Conservation (phyloP, 2,329 filamentous ascomycete genomes). For the Aureobasidium melanogenum region DNA sequence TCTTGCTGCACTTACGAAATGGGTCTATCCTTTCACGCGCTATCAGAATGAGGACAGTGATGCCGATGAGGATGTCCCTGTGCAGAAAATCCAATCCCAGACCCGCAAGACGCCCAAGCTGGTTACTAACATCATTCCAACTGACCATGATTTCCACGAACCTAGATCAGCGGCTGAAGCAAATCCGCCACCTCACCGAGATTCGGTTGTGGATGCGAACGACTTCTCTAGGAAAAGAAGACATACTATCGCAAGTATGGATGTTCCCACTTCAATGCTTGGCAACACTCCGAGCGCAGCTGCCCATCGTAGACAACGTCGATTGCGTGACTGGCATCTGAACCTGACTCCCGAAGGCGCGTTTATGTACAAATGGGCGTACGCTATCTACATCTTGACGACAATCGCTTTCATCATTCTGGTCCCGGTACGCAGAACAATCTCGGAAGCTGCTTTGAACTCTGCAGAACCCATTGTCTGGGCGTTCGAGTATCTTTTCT, state of each 20-base stretch:
- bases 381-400: slow-evolving; percentile 69
- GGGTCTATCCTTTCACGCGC: not conserved
- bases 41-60: slow-evolving; percentile 31
- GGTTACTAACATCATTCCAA: not conserved
- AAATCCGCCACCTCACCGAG: not conserved
- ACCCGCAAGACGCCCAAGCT: not conserved
- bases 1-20: slow-evolving; percentile 18
- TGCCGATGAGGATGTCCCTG: slow-evolving; percentile 36
- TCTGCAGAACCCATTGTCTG: slow-evolving; percentile 80
- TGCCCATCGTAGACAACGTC: not conserved
- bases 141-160: not conserved
- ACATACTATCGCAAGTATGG: slow-evolving; percentile 9
- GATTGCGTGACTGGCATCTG: slow-evolving; percentile 51
- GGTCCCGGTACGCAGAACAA: slow-evolving; percentile 60
- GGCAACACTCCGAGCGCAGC: not conserved
- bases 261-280: slow-evolving; percentile 1
- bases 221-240: slow-evolving; percentile 3
- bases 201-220: not conserved
- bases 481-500: slow-evolving; percentile 83
- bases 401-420: slow-evolving; percentile 59
- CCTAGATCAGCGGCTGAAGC: slow-evolving; percentile 5
- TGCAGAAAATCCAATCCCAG: slow-evolving; percentile 16
- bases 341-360: slow-evolving; percentile 75
- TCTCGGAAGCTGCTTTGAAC: slow-evolving; percentile 57
- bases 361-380: slow-evolving; percentile 67